These are phyloP conservation scores for Russula ochroleuca DNA, from an alignment of 768 basidiomycete species.

Conservation along the genomic window DNA sequence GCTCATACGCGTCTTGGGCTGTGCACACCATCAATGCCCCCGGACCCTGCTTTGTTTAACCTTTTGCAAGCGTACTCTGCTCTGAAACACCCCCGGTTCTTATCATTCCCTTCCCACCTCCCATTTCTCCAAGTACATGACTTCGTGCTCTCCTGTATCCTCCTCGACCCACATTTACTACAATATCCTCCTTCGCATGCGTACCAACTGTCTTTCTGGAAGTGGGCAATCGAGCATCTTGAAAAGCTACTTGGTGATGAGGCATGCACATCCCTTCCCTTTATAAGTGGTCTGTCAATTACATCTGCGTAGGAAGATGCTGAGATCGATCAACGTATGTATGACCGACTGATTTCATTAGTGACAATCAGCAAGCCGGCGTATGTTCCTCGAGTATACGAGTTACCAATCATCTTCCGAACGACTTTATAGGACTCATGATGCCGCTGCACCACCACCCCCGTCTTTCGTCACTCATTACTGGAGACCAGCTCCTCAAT, in stretches of 20 bases:
- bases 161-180: constrained; percentile 50
- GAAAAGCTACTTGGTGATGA: constrained; percentile 46
- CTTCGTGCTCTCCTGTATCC: constrained; percentile 50
- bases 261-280: constrained; percentile 37
- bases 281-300: constrained; percentile 17
- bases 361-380: constrained; percentile 35
- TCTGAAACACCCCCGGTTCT: constrained; percentile 42
- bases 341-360: constrained; percentile 55
- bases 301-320: constrained; percentile 39
- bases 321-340: constrained; percentile 64
- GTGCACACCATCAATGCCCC: background rate
- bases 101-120: constrained; percentile 42
- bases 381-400: constrained; percentile 29
- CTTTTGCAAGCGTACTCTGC: constrained; percentile 52
- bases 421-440: constrained; percentile 23
- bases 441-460: constrained; percentile 36
- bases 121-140: constrained; percentile 44
- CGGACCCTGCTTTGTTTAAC: constrained; percentile 34
- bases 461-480: constrained; percentile 66
- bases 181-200: constrained; percentile 57
- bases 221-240: constrained; percentile 56
- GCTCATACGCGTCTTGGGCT: background rate
- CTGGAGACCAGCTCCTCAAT: constrained; percentile 39
- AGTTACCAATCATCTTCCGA: constrained; percentile 30
- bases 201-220: constrained; percentile 70